Evolutionary conservation across 306 rosid genomes (phyloP).

Genomic region (Potentilla sterilis): DNA sequence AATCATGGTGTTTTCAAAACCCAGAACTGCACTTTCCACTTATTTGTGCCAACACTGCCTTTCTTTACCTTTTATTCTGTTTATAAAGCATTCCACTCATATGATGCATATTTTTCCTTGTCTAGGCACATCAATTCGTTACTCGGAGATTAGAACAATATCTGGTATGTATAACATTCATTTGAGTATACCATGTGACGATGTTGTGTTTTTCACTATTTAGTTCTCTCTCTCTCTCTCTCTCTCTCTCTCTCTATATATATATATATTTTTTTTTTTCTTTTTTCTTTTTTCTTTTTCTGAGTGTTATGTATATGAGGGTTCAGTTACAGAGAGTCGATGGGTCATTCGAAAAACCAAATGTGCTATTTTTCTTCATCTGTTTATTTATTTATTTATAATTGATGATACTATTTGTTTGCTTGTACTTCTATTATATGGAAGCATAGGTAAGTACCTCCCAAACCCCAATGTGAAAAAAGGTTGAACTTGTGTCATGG

Average conservation of each 20-base stretch:
- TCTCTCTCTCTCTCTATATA: too few species aligned
- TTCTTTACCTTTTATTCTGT: background rate
- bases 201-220: too few species aligned
- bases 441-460: background rate
- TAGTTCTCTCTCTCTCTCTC: too few species aligned
- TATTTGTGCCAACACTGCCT: background rate
- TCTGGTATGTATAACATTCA: constrained; percentile 56
- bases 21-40: background rate
- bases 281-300: background rate
- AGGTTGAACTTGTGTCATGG: background rate
- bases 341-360: background rate
- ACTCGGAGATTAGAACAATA: constrained; percentile 86
- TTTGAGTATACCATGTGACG: background rate
- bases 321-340: background rate
- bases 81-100: background rate
- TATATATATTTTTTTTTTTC: too few species aligned
- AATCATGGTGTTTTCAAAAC: background rate
- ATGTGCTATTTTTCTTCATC: background rate
- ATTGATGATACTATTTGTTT: background rate
- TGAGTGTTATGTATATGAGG: background rate
- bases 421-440: background rate
- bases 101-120: constrained; percentile 21
- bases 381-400: background rate
- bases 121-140: constrained; percentile 79
- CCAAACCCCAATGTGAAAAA: background rate